phyloP scores from a whole-genome alignment of 305 asterid species.

The Petunia hybrid region DNA sequence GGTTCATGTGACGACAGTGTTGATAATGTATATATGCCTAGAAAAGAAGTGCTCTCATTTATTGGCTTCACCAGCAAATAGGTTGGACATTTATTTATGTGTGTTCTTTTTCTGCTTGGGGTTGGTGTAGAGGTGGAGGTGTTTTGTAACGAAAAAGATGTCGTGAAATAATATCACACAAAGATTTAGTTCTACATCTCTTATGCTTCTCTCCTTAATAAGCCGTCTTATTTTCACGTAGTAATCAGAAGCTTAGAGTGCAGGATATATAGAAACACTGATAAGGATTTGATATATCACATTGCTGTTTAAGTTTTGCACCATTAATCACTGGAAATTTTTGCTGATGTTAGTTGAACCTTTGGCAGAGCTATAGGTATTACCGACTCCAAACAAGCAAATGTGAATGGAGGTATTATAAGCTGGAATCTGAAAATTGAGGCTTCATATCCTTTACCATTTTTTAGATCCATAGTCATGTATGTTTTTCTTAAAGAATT shows the following conservation, averaged over 20 bases:
- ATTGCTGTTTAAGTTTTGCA: not conserved
- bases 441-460: not conserved
- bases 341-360: not conserved
- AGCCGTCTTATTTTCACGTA: not conserved
- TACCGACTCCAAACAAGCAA: conserved; percentile 11
- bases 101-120: not conserved
- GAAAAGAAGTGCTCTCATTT: not conserved
- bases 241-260: not conserved
- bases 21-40: not conserved
- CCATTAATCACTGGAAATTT: not conserved
- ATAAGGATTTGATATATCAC: not conserved
- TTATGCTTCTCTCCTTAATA: not conserved
- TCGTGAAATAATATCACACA: not conserved
- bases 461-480: not conserved
- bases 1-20: not conserved
- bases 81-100: not conserved
- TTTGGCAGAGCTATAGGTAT: not conserved
- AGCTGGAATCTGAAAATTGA: not conserved
- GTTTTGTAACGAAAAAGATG: not conserved
- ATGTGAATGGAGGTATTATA: not conserved
- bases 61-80: not conserved
- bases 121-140: not conserved
- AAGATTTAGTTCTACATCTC: not conserved
- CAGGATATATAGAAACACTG: not conserved
- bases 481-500: not conserved